Evolutionary conservation across 78 protist species (phyloP).

Genomic region (slime mould (Dictyostelium discoideum)): dicty_2.7 NC_007088.5:7450001-7450500

Average conservation of each 20-base stretch:
- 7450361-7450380: not conserved
- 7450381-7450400: not conserved
- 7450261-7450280: not conserved
- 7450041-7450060: not conserved
- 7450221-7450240: not conserved
- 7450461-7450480: not conserved
- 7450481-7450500: constrained; percentile 7
- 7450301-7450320: not conserved
- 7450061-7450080: constrained; percentile 12
- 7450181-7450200: not conserved
- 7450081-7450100: not conserved
- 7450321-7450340: constrained; percentile 19
- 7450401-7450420: not conserved
- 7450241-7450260: not conserved
- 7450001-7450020: constrained; percentile 30
- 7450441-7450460: constrained; percentile 10
- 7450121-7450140: not conserved
- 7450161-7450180: not conserved
- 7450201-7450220: not conserved
- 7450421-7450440: constrained; percentile 9
- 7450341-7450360: not conserved
- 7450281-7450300: not conserved
- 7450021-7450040: constrained; percentile 28
- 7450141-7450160: not conserved
- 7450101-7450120: not conserved